These are phyloP conservation scores for Durio zibethinus DNA, from an alignment of 345 rosid genomes.

Conservation along the genomic window DNA sequence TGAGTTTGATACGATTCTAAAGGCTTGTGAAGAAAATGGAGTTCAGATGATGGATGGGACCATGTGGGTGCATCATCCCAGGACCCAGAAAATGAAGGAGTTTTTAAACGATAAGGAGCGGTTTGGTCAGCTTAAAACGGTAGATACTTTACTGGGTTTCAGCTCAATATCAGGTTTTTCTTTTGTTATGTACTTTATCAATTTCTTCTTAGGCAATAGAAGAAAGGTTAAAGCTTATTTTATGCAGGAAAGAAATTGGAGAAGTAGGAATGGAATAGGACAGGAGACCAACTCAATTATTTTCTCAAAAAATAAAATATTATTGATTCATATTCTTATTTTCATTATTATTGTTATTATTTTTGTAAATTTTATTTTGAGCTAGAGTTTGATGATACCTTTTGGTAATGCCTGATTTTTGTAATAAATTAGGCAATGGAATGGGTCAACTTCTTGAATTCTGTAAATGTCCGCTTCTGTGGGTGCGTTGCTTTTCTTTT, in stretches of 20 bases:
- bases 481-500: no score
- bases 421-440: not conserved
- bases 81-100: slow-evolving; percentile 49
- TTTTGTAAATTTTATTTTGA: not conserved
- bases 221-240: not conserved
- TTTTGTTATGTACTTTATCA: not conserved
- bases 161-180: not conserved
- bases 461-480: no score
- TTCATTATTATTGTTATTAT: not conserved
- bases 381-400: not conserved
- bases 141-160: slow-evolving; percentile 12
- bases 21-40: slow-evolving; percentile 57
- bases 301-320: no score
- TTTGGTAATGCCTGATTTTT: not conserved
- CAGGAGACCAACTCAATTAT: no score
- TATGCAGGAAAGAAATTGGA: not conserved
- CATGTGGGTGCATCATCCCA: slow-evolving; percentile 78
- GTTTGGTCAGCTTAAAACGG: slow-evolving; percentile 58
- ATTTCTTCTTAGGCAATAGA: no score
- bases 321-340: no score
- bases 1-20: slow-evolving; percentile 56
- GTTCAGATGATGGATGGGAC: slow-evolving; percentile 86
- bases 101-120: slow-evolving; percentile 42
- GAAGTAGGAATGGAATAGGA: not conserved
- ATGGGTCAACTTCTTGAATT: not conserved